Conservation (phyloP, 768 basidiomycete species). For the Collybia mongolica region DNA sequence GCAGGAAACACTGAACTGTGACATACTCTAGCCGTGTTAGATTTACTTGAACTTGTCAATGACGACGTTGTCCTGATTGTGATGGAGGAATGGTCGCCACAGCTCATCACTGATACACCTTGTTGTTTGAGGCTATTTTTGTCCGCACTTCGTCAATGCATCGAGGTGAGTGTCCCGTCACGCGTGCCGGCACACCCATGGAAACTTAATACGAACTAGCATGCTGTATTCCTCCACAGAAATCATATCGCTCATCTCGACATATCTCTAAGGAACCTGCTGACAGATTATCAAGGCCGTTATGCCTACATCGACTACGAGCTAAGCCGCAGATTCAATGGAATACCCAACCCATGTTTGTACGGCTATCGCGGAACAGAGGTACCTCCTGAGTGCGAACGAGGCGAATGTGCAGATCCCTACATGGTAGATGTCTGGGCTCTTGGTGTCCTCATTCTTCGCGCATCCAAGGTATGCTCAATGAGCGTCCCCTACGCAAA, state of each 20-base stretch:
- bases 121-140: constrained; percentile 54
- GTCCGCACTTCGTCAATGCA: constrained; percentile 58
- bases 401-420: constrained; percentile 47
- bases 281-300: constrained; percentile 61
- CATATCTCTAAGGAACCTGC: constrained; percentile 66
- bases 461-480: constrained; percentile 58
- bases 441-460: constrained; percentile 60
- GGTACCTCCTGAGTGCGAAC: constrained; percentile 67
- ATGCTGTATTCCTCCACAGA: constrained; percentile 68
- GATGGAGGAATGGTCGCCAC: constrained; percentile 80
- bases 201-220: constrained; percentile 34
- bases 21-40: constrained; percentile 53
- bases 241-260: constrained; percentile 69
- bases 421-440: constrained; percentile 79
- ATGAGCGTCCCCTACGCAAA: neutral
- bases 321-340: constrained; percentile 54
- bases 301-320: constrained; percentile 80
- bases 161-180: constrained; percentile 48
- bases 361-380: constrained; percentile 57
- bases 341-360: constrained; percentile 32
- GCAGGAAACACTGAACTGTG: neutral
- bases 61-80: constrained; percentile 66
- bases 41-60: constrained; percentile 51
- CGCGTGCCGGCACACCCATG: neutral
- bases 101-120: constrained; percentile 51